Conservation (phyloP, 2,329 filamentous ascomycete species). For the Colletotrichum sp. region DNA sequence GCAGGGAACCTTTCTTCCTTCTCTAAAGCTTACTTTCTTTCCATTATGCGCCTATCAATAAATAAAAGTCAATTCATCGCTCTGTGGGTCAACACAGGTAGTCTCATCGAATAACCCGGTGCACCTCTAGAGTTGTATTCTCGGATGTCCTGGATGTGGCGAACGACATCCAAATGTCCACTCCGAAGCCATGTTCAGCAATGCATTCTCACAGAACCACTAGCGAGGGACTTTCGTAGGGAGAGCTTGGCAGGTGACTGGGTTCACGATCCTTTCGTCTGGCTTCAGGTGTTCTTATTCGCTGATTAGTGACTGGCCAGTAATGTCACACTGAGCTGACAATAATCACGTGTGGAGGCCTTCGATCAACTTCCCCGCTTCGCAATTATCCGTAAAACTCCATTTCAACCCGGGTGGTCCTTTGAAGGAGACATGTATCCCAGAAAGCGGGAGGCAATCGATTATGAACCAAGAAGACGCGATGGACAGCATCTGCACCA, state of each 20-base stretch:
- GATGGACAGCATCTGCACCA: neutral
- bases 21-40: neutral
- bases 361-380: neutral
- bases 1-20: neutral
- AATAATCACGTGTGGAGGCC: neutral
- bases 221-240: neutral
- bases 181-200: neutral
- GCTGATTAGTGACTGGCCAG: neutral
- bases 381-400: neutral
- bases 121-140: neutral
- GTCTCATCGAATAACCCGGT: neutral
- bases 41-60: neutral
- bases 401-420: neutral
- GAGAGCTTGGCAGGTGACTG: neutral
- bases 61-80: neutral
- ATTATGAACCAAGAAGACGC: neutral
- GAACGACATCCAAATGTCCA: neutral
- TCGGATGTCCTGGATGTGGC: neutral
- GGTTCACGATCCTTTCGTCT: neutral
- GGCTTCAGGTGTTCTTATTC: neutral
- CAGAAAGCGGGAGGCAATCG: neutral
- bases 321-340: neutral
- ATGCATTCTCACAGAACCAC: neutral
- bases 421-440: neutral
- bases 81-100: neutral